Evolutionary conservation across 148 eudicot genomes (phyloP), one percentile per base, ranked within the genome.

Genomic region (Mesembryanthemum crystallinum): DNA sequence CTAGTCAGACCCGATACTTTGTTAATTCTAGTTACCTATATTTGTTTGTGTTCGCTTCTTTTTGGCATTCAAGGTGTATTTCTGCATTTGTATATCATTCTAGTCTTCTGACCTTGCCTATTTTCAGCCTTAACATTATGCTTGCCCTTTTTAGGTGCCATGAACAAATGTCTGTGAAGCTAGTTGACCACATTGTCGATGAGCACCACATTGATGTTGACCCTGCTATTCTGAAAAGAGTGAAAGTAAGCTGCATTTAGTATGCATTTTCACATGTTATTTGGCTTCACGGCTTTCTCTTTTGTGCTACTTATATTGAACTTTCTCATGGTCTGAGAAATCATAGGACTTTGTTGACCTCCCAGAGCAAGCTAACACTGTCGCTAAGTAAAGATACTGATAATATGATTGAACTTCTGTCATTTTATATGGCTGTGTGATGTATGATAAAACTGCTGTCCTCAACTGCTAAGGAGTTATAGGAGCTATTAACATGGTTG

Each of bases 121-220:
- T 20, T 52, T 47, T n/a, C 18, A 10, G 57, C 18, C 64, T 8
- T 33, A 17, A 66, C 51, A 8, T 60, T 39, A 27, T 55, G 24
- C 15, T 51, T 35, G 27, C 71, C n/a, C 72, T 64, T 76, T 79
- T 61, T 74, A 93, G 98, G 98, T 86, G 89, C 71, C 98, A 93
- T 81, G 98, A 93, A 78, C 86, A 88, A 65, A 93, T 93, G 98
- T 93, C 98, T 32, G 87, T 85, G 74, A 77, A 85, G 52, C 80
- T 93, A 92, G 76, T 93, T 79, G 98, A 93, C 58, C 82, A 91
- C 69, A 93, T 93, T 64, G 91, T 93, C 74, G 98, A 93, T 82
- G 86, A 86, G 78, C 92, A 91, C 84, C 79, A 87, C 78, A 88
- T 93, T 59, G 93, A 93, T 43, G 82, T 93, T 45, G 92, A 89